These are phyloP conservation scores for Russula foetens DNA, from an alignment of 768 basidiomycete species.

Conservation along the genomic window DNA sequence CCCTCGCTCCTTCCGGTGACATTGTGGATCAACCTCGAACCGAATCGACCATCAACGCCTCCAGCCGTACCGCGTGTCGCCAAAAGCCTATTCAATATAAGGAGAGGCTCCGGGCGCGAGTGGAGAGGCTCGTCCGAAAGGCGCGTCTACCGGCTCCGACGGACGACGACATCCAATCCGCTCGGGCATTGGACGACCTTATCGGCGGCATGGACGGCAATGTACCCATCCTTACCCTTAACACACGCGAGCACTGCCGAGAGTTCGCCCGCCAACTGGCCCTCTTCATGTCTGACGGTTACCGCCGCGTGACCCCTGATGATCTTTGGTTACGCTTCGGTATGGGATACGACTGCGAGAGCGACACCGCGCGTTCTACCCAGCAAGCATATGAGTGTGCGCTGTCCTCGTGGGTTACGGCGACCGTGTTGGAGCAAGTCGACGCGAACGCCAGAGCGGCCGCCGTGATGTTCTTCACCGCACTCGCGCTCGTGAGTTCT, in stretches of 20 bases:
- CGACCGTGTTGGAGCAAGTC: slow-evolving; percentile 2
- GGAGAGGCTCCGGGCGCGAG: background rate
- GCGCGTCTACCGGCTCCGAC: slow-evolving; percentile 1
- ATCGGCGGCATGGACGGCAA: background rate
- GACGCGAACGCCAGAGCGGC: slow-evolving; percentile 7
- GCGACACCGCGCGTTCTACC: background rate
- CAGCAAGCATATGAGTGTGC: slow-evolving; percentile 15
- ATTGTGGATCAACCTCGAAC: background rate
- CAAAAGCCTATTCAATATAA: slow-evolving; percentile 2
- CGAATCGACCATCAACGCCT: background rate
- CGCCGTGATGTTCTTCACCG: slow-evolving; percentile 11
- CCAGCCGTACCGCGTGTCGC: slow-evolving; percentile 2
- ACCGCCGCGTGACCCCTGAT: slow-evolving; percentile 8
- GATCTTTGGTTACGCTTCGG: slow-evolving; percentile 11
- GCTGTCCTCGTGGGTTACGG: slow-evolving; percentile 6
- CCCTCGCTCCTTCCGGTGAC: background rate
- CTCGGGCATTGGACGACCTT: slow-evolving; percentile 1
- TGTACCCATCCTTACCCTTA: slow-evolving; percentile 4
- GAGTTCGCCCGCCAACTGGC: slow-evolving; percentile 14
- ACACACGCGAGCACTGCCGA: slow-evolving; percentile 6
- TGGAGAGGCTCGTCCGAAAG: background rate
- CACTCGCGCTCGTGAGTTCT: slow-evolving; percentile 6
- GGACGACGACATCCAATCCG: background rate
- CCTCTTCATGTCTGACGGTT: slow-evolving; percentile 15
- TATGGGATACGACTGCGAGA: background rate